Percentiles rank a stretch among this genome's conserved stretches.
These are phyloP conservation scores for Aspergillus sp. DNA, from an alignment of 2,329 filamentous ascomycete species.

Conservation along the genomic window DNA sequence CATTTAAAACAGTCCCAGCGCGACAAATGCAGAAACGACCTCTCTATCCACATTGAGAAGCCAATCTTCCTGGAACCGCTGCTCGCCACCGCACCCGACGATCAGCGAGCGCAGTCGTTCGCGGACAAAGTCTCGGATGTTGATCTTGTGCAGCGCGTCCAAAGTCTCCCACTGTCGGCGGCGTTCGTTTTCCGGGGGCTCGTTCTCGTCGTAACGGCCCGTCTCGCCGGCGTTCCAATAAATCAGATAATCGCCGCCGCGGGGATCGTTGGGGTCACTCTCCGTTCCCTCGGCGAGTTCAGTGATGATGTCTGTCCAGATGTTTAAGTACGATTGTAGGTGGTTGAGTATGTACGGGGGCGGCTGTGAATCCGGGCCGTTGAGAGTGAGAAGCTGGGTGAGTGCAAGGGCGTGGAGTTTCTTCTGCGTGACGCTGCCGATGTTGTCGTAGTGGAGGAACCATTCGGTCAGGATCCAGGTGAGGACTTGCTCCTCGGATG, in stretches of 20 bases:
- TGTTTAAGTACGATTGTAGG: constrained; percentile 45
- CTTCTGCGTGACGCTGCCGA: constrained; percentile 45
- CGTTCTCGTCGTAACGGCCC: constrained; percentile 32
- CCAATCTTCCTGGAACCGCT: constrained; percentile 43
- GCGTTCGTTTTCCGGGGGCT: constrained; percentile 41
- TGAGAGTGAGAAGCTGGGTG: constrained; percentile 43
- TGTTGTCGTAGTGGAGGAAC: constrained; percentile 49
- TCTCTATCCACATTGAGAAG: constrained; percentile 43
- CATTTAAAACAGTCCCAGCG: constrained; percentile 33
- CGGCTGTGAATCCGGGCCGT: constrained; percentile 33
- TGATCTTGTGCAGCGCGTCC: constrained; percentile 43
- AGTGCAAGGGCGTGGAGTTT: constrained; percentile 47
- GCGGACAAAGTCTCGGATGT: constrained; percentile 44
- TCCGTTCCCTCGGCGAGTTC: constrained; percentile 43
- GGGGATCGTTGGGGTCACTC: constrained; percentile 32
- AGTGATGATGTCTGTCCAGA: constrained; percentile 47
- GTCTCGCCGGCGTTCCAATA: constrained; percentile 35
- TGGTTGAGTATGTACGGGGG: constrained; percentile 41
- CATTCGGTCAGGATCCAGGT: constrained; percentile 48
- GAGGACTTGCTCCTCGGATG: constrained; percentile 33
- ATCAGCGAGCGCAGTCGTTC: constrained; percentile 41
- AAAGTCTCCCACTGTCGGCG: constrained; percentile 38
- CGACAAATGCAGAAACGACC: constrained; percentile 40
- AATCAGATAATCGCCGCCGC: constrained; percentile 41
- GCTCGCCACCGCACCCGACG: constrained; percentile 37